phyloP scores from a whole-genome alignment of 1,284 basidiomycete species.

The Thelephora terrestris region DNA sequence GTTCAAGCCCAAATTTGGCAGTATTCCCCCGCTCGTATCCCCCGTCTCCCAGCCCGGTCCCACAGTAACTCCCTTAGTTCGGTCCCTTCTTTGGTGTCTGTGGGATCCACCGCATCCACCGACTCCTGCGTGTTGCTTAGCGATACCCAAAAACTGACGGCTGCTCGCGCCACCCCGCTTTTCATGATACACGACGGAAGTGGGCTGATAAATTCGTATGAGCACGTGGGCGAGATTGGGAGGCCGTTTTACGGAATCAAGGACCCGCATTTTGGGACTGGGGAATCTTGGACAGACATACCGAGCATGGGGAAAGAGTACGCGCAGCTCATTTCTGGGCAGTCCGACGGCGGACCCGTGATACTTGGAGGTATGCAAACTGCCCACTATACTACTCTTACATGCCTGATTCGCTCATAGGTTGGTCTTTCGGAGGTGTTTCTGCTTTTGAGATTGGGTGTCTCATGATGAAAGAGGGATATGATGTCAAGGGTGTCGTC shows the following conservation, averaged over 20 bases:
- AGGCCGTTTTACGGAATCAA: conserved; percentile 50
- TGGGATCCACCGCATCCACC: no score
- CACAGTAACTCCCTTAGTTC: no score
- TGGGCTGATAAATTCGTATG: conserved; percentile 45
- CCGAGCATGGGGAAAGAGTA: conserved; percentile 47
- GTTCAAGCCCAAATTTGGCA: neutral
- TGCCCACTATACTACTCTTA: neutral
- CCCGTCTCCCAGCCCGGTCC: neutral
- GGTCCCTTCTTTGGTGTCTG: no score
- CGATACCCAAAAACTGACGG: neutral
- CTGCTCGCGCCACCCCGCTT: conserved; percentile 27
- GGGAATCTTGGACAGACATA: conserved; percentile 35
- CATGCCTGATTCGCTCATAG: conserved; percentile 22
- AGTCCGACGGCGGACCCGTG: conserved; percentile 23
- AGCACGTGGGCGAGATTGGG: conserved; percentile 34
- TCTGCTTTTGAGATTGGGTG: conserved; percentile 56
- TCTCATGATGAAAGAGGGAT: conserved; percentile 33
- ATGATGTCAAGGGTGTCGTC: conserved; percentile 43
- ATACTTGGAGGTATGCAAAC: conserved; percentile 47
- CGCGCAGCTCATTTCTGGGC: conserved; percentile 27
- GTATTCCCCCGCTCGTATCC: neutral
- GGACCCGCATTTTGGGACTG: conserved; percentile 40
- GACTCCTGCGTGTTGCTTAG: neutral
- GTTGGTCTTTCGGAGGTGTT: conserved; percentile 72
- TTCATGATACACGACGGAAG: conserved; percentile 67